Evolutionary conservation across 495 filamentous ascomycete species (phyloP), one percentile per base, ranked within the genome.

Genomic region (Barbatosphaeria neglecta): DNA sequence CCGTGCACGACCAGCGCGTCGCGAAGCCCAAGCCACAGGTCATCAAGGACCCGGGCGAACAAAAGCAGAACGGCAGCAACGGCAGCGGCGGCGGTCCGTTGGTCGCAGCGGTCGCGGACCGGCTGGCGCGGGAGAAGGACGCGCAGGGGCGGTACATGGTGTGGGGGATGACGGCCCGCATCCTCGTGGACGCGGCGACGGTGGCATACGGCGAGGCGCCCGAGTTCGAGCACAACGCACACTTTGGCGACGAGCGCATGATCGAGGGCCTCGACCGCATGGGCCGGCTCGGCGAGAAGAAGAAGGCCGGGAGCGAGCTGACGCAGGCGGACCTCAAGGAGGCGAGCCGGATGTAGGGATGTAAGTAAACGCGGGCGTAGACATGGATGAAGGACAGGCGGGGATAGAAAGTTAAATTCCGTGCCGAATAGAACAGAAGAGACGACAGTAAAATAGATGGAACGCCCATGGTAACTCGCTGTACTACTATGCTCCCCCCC

Each of bases 121-220:
- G 56, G 11, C 59, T 72, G n/a, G 60, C 67, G 43, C 64, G 63
- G 19, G 66, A 65, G 24, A 66, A 73, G 55, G 63, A 69, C 18
- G 59, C 67, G 16, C 49, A 75, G 8, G 69, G 68, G 40, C 69
- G 80, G 16, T 90, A 88, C 59, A 76, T 83, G 18, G 86, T 96
- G 6, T 95, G 86, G 71, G 89, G 89, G 17, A 90, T 95, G 86
- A 96, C 90, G 40, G 89, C 86, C 7, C 68, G 87, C 33, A 90
- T 95, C 23, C 54, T 95, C 33, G 84, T 95, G 3, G 90, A 96
- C 62, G 81, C 82, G 3, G 88, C 90, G 9, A 73, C 85, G 37
- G 68, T 95, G 11, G 90, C 90, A 35, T 96, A 90, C 61, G 80
- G 62, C 3, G 68, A 78, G 63, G 77, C 85, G 53, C 89, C 90